These are phyloP conservation scores for Phlegmacium glaucopus DNA, from an alignment of 768 basidiomycete genomes.

Conservation along the genomic window DNA sequence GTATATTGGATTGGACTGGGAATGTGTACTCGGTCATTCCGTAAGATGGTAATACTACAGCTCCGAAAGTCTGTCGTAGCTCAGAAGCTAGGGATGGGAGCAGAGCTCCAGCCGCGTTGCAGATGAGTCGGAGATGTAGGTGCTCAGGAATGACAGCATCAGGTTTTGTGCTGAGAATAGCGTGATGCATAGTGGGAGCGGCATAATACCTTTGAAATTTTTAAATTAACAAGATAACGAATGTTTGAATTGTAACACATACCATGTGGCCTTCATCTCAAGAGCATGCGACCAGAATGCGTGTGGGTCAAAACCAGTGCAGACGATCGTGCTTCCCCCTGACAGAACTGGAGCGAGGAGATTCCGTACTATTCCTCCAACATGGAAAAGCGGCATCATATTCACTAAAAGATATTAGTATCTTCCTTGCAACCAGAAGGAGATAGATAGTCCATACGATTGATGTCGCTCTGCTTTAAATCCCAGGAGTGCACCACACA, in stretches of 20 bases:
- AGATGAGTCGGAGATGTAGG: constrained; percentile 42
- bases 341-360: constrained; percentile 54
- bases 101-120: constrained; percentile 51
- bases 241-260: too few relatives aligned
- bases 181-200: constrained; percentile 48
- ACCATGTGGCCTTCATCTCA: constrained; percentile 47
- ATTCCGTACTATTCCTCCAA: constrained; percentile 58
- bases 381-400: constrained; percentile 59
- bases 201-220: constrained; percentile 41
- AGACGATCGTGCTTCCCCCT: constrained; percentile 54
- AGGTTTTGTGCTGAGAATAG: constrained; percentile 39
- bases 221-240: too few relatives aligned
- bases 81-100: constrained; percentile 48
- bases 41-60: constrained; percentile 56
- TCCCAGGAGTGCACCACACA: constrained; percentile 43
- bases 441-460: constrained; percentile 29
- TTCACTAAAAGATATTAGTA: constrained; percentile 26
- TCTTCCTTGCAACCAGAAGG: neutral
- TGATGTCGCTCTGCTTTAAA: constrained; percentile 37
- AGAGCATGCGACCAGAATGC: constrained; percentile 44
- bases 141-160: constrained; percentile 28
- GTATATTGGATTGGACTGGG: constrained; percentile 1
- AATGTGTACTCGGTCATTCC: constrained; percentile 50
- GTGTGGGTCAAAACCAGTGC: constrained; percentile 49
- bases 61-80: constrained; percentile 43